Percentiles rank a stretch among this genome's conserved stretches.
phyloP scores from a whole-genome alignment of 257 asterid species.

The Solanum chiquidenum region DNA sequence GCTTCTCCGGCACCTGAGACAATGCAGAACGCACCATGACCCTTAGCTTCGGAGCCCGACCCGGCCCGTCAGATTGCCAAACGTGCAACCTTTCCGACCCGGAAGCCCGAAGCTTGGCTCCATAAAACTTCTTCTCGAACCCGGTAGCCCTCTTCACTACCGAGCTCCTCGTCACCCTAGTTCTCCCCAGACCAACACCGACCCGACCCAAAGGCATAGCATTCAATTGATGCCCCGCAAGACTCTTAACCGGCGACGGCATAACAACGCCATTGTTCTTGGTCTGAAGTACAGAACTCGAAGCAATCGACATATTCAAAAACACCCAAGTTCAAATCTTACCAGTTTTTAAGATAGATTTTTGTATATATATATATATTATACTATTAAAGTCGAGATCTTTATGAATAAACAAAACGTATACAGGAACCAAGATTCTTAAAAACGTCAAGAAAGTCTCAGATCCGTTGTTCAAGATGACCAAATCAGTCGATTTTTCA shows the following conservation, averaged over 20 bases:
- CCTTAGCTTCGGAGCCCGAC: slow-evolving; percentile 41
- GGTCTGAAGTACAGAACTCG: slow-evolving; percentile 25
- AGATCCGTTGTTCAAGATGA: slow-evolving; percentile 4
- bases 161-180: neutral
- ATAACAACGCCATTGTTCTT: slow-evolving; percentile 9
- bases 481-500: neutral
- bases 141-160: slow-evolving; percentile 11
- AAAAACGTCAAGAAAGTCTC: neutral
- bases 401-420: neutral
- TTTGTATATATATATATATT: neutral
- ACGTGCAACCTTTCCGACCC: slow-evolving; percentile 44
- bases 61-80: slow-evolving; percentile 53
- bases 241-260: slow-evolving; percentile 30
- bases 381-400: neutral
- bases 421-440: neutral
- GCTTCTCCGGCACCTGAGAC: slow-evolving; percentile 93
- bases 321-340: neutral
- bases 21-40: slow-evolving; percentile 50
- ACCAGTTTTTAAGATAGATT: neutral
- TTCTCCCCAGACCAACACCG: slow-evolving; percentile 17
- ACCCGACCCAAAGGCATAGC: slow-evolving; percentile 51
- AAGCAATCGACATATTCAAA: slow-evolving; percentile 51
- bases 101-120: slow-evolving; percentile 31
- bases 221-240: slow-evolving; percentile 60
- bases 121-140: slow-evolving; percentile 34